Percentiles rank a stretch among this genome's conserved stretches.
Conservation (phyloP, 805 yeast genomes). For the Kluyveromyces lactis region DNA sequence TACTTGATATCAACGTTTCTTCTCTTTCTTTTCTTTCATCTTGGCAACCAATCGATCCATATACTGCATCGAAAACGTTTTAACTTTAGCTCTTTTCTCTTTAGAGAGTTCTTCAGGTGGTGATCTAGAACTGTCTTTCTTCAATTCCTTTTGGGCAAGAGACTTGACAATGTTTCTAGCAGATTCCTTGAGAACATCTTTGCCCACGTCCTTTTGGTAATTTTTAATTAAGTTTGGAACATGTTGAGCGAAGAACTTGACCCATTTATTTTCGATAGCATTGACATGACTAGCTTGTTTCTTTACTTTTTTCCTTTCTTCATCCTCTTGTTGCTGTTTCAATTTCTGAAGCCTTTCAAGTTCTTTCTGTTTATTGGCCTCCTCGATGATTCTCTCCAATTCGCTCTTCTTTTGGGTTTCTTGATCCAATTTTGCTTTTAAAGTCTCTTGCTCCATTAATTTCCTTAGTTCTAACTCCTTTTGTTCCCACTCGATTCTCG, state of each 20-base stretch:
- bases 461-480: conserved; percentile 14
- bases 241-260: conserved; percentile 49
- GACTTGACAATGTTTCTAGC: conserved; percentile 69
- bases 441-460: conserved; percentile 19
- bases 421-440: conserved; percentile 18
- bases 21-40: conserved; percentile 33
- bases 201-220: conserved; percentile 58
- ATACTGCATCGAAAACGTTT: conserved; percentile 50
- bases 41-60: conserved; percentile 59
- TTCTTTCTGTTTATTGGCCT: conserved; percentile 29
- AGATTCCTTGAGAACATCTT: conserved; percentile 64
- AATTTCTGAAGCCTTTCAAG: conserved; percentile 13
- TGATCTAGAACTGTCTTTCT: conserved; percentile 23
- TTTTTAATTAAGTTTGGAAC: conserved; percentile 74
- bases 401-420: conserved; percentile 23
- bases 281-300: conserved; percentile 11
- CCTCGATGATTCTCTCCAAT: conserved; percentile 33
- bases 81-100: conserved; percentile 64
- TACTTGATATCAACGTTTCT: too few species aligned
- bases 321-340: conserved; percentile 16
- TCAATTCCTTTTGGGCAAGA: conserved; percentile 58
- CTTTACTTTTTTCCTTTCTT: conserved; percentile 15
- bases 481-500: conserved; percentile 20
- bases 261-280: conserved; percentile 29
- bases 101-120: conserved; percentile 52